phyloP scores from a whole-genome alignment of 768 basidiomycete genomes.

The Macrolepiota fuliginosa region DNA sequence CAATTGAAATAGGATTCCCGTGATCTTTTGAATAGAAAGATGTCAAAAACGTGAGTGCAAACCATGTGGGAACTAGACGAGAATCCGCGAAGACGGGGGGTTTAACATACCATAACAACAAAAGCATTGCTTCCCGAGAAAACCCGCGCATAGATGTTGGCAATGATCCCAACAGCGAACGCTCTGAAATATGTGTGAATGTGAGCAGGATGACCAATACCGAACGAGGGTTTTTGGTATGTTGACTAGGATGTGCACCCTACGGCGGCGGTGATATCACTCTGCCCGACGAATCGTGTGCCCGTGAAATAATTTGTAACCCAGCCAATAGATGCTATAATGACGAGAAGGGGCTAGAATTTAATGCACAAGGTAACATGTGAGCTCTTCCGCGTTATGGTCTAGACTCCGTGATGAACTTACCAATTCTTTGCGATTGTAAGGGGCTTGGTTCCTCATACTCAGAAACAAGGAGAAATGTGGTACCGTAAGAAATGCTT shows the following conservation, averaged over 20 bases:
- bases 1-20: conserved; percentile 82
- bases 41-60: neutral
- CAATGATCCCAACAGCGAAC: conserved; percentile 76
- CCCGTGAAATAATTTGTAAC: conserved; percentile 72
- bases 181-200: conserved; percentile 39
- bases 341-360: conserved; percentile 46
- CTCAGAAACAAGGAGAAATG: conserved; percentile 66
- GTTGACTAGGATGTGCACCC: conserved; percentile 38
- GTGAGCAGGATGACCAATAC: neutral
- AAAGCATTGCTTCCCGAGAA: conserved; percentile 68
- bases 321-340: conserved; percentile 72
- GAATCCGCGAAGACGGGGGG: neutral
- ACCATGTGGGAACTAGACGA: neutral
- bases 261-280: conserved; percentile 76
- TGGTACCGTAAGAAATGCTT: conserved; percentile 72
- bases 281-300: conserved; percentile 59
- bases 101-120: conserved; percentile 66
- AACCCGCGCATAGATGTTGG: conserved; percentile 76
- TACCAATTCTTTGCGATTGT: conserved; percentile 55
- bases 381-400: neutral
- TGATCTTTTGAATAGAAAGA: conserved; percentile 39
- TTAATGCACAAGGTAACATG: neutral
- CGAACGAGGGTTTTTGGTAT: neutral
- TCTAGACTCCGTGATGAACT: conserved; percentile 14
- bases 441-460: conserved; percentile 62